phyloP scores from a whole-genome alignment of 1,139 yeast species.

The Hyphopichia buzzinii region DNA sequence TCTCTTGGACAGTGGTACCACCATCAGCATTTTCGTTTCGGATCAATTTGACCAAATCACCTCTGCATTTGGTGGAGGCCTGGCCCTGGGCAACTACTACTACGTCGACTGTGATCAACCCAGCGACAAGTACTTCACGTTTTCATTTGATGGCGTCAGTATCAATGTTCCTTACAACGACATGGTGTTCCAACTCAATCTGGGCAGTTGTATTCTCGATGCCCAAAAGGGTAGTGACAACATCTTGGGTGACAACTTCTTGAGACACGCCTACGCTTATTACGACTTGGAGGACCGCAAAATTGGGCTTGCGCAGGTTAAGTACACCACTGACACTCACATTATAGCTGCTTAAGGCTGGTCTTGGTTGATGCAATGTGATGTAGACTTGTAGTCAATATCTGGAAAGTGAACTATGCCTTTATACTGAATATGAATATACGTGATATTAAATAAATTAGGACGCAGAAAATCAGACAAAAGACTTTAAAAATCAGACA shows the following conservation, averaged over 20 bases:
- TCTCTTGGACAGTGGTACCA: conserved; percentile 61
- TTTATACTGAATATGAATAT: no score
- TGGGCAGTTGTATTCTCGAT: no score
- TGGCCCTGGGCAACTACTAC: conserved; percentile 20
- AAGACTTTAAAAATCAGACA: no score
- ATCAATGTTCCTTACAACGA: neutral
- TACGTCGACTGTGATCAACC: neutral
- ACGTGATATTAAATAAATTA: no score
- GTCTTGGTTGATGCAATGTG: no score
- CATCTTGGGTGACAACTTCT: conserved; percentile 22
- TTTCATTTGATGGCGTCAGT: conserved; percentile 21
- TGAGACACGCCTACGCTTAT: conserved; percentile 23
- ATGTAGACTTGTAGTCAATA: no score
- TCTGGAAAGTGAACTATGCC: no score
- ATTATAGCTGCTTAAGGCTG: neutral
- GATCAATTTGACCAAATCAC: conserved; percentile 48
- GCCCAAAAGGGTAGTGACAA: neutral
- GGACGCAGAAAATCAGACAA: no score
- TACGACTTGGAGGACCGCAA: conserved; percentile 24
- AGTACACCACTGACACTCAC: conserved; percentile 7
- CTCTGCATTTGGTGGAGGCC: conserved; percentile 29
- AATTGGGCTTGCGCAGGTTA: conserved; percentile 22
- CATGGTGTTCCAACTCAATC: conserved; percentile 12
- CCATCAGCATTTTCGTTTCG: conserved; percentile 11
- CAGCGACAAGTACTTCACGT: conserved; percentile 17